A percentile compares a stretch with the other conserved stretches of the same genome.
Evolutionary conservation across 164 flowering plant genomes (phyloP).

Genomic region (Saururus chinensis): DNA sequence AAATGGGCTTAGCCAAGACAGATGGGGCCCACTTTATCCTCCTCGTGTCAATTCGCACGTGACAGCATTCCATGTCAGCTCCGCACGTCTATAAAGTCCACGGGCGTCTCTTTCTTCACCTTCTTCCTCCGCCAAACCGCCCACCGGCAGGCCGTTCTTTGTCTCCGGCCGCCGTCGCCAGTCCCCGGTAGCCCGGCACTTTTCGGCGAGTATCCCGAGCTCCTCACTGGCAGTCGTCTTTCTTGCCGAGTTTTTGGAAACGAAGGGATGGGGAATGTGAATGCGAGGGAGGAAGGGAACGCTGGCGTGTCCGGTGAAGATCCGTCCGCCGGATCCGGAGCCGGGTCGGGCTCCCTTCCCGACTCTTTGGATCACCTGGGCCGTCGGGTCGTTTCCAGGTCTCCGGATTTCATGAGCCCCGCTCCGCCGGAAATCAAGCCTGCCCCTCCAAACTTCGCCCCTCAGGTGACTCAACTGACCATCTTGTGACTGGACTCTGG

Average conservation of each 20-base stretch:
- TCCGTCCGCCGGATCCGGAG: slow-evolving; percentile 21
- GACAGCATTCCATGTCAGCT: background rate
- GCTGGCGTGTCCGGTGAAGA: slow-evolving; percentile 20
- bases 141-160: background rate
- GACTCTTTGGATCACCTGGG: slow-evolving; percentile 10
- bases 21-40: background rate
- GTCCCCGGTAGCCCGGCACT: background rate
- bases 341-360: slow-evolving; percentile 11
- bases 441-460: slow-evolving; percentile 56
- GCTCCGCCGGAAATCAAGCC: slow-evolving; percentile 49
- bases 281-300: slow-evolving; percentile 46
- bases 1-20: background rate
- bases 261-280: slow-evolving; percentile 67
- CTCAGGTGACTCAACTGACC: slow-evolving; percentile 40
- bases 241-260: background rate
- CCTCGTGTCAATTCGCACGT: background rate
- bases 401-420: slow-evolving; percentile 38
- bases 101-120: background rate
- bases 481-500: background rate
- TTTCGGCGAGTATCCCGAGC: background rate
- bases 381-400: slow-evolving; percentile 16
- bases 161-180: background rate
- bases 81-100: background rate
- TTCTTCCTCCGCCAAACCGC: background rate
- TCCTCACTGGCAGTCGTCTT: background rate